Base-by-base conservation (phyloP, 2,329 filamentous ascomycete species). In the Diaporthe citriasiana region DNA sequence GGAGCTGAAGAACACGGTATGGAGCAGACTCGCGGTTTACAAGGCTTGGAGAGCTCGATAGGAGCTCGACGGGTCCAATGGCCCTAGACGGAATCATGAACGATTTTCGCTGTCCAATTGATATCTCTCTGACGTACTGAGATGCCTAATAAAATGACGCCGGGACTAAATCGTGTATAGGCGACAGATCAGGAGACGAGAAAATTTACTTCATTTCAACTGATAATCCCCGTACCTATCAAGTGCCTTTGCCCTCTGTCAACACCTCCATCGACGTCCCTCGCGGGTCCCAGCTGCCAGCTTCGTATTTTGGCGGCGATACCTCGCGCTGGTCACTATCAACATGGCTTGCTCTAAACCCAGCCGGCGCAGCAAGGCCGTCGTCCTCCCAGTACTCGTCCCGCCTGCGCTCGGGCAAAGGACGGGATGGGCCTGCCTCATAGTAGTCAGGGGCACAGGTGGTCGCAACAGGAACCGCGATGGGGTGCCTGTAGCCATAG, bases 301-400 rank as follows among this genome's bases (percentile, higher is more conserved):
- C 17, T 72, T 75, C 74, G 40, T 75, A 75, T 19, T 27, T 47
- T 25, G 74, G 74, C 15, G 74, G 74, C 55, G 59, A 51, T 38
- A 57, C 71, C 38, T 72, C 47, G 38, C 42, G 27, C 4, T 71
- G 51, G 27, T 35, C 47, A 22, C 47, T 33, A 7, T 45, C 50
- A 51, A 53, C 7, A 17, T 27, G 45, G 8, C 35, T 30, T 38
- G 33, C 55, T 4, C 42, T 50, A 13, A 38, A 25, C 8, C 66
- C 30, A 19, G 68, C 47, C 17, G 42, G 66, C 19, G 53, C 47
- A 35, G 27, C 35, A 33, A 51, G 15, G 27, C 45, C 56, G 33
- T 51, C 47, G 8, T 59, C 27, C 40, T 70, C 68, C 68, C 68
- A 70, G 30, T 59, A 27, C 12, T 57, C 30, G 33, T 45, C 53